Conservation (phyloP, 2,329 filamentous ascomycete species). For the Xenoacremonium recifei region DNA sequence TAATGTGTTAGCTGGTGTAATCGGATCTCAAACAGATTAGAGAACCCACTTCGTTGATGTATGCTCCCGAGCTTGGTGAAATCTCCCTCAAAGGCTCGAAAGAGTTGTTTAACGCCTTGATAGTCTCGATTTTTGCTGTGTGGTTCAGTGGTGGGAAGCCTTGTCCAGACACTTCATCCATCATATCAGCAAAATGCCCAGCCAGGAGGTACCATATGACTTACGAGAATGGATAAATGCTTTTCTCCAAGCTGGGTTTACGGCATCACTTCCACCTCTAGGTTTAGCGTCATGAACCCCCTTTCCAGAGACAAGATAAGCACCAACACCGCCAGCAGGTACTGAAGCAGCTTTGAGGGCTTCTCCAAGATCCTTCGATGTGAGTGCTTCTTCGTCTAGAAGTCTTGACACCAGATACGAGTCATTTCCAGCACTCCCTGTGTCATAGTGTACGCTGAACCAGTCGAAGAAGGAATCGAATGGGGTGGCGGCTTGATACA, state of each 20-base stretch:
- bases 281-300: constrained; percentile 43
- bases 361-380: constrained; percentile 25
- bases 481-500: constrained; percentile 11
- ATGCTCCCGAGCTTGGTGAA: constrained; percentile 40
- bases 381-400: constrained; percentile 36
- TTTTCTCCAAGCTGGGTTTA: constrained; percentile 51
- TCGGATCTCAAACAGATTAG: accelerated
- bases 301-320: constrained; percentile 42
- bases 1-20: accelerated
- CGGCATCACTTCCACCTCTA: constrained; percentile 43
- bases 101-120: constrained; percentile 21
- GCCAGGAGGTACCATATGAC: constrained; percentile 13
- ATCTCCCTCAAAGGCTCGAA: constrained; percentile 39
- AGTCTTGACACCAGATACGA: constrained; percentile 43
- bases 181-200: too few relatives aligned
- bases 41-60: constrained; percentile 43
- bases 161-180: constrained; percentile 6
- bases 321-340: constrained; percentile 26
- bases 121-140: constrained; percentile 25
- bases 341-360: constrained; percentile 36
- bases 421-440: constrained; percentile 33
- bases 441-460: constrained; percentile 37
- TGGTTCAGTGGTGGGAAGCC: constrained; percentile 32
- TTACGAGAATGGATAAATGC: constrained; percentile 41
- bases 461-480: constrained; percentile 38